These are phyloP conservation scores for Elaphomyces granulatus DNA, from an alignment of 495 filamentous ascomycete species.

Conservation along the genomic window DNA sequence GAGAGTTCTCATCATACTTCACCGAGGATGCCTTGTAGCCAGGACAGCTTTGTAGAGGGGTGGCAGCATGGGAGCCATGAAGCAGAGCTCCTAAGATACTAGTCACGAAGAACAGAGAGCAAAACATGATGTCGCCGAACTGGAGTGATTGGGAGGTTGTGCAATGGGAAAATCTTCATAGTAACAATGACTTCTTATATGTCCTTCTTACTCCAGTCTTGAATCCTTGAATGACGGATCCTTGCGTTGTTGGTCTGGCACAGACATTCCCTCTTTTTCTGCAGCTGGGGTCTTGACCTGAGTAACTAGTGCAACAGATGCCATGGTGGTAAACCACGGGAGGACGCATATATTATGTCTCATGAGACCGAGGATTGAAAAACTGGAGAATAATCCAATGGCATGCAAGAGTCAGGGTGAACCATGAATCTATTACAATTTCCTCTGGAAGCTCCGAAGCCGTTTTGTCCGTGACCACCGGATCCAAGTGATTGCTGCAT, in stretches of 20 bases:
- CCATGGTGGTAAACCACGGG: background rate
- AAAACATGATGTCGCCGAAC: background rate
- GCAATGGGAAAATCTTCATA: background rate
- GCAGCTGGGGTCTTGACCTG: too few relatives aligned
- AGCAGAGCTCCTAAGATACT: background rate
- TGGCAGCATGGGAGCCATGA: background rate
- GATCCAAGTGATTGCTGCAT: too few relatives aligned
- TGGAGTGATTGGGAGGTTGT: background rate
- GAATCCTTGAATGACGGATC: background rate
- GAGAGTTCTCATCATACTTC: slow-evolving; percentile 24
- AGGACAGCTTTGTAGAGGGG: slow-evolving; percentile 33
- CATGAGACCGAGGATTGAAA: too few relatives aligned
- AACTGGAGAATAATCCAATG: too few relatives aligned
- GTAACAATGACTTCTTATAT: background rate
- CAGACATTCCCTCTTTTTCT: too few relatives aligned
- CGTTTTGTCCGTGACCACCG: too few relatives aligned
- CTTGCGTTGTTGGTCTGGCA: too few relatives aligned
- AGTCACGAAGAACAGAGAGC: background rate
- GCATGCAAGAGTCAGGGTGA: too few relatives aligned
- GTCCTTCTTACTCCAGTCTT: too few relatives aligned
- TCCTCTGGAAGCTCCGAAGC: too few relatives aligned
- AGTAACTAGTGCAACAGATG: too few relatives aligned
- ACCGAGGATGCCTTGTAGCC: slow-evolving; percentile 61
- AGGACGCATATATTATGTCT: background rate
- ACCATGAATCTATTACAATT: too few relatives aligned